Evolutionary conservation across 139 green algal genomes (phyloP), one percentile per base, ranked within the genome.

Genomic region (Raphidocelis subcapitata): DNA sequence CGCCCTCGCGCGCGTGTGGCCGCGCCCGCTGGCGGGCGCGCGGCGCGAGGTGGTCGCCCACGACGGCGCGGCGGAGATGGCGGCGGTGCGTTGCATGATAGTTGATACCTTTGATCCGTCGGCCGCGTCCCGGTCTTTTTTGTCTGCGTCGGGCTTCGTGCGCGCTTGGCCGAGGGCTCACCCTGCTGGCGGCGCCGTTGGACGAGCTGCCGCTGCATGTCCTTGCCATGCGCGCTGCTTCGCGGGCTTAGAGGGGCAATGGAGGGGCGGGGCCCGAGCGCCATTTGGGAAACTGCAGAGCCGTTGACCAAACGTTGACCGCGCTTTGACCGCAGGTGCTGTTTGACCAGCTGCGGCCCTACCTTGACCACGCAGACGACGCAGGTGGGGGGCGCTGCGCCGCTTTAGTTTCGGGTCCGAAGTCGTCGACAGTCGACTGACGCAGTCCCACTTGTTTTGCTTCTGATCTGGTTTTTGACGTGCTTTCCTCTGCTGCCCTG

Each of bases 1-100:
- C 47, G 63, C 80, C 4, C 72, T 91, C 28, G 62, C 75, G 33
- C 33, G 61, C 21, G 79, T 86, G 32, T 84, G 81, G 84, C 86
- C 86, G 26, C 26, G 72, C 5, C 52, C 75, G 20, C 85, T 90
- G 68, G 61, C 72, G 60, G 63, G 72, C 4, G 5, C 20, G 37
- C 55, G 2, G 29, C 29, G 15, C 52, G 5, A 29, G 63, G 1
- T 89, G n/a, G 67, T 86, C 26, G 84, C 84, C 5, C 86, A 91
- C 74, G 54, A 65, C 64, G 84, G 85, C 5, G 77, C 86, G 41
- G 68, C 79, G 4, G 75, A 79, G 52, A 69, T 84, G 67, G 69
- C 66, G 1, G 36, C 31, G 0, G 57, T 74, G 62, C n/a, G 67
- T 0, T 65, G 57, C 4, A 41, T 29, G 46, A 29, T 12, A 47